Evolutionary conservation across 768 basidiomycete genomes (phyloP).

Genomic region (Phylloporus rhodoxanthus): DNA sequence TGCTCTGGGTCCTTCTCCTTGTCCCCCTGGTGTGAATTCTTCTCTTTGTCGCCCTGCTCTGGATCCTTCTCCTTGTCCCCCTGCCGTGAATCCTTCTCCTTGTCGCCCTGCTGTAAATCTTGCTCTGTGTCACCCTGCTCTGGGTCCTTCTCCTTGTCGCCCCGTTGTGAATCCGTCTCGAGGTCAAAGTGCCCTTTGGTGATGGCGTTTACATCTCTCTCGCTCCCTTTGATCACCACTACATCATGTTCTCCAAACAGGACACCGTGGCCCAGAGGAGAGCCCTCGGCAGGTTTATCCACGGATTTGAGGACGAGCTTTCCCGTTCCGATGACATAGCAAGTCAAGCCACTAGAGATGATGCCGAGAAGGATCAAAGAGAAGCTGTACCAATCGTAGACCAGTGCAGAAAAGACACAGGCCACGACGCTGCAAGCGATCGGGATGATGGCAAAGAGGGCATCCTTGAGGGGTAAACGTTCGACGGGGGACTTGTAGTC

Average conservation of each 20-base stretch:
- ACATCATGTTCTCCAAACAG: conserved; percentile 14
- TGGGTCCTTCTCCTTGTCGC: too few species aligned
- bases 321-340: conserved; percentile 22
- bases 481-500: neutral
- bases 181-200: conserved; percentile 27
- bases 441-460: conserved; percentile 18
- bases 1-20: too few species aligned
- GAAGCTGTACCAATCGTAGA: conserved; percentile 28
- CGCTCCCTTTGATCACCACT: conserved; percentile 25
- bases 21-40: too few species aligned
- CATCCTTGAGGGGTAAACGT: neutral
- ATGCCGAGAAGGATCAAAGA: conserved; percentile 31
- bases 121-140: too few species aligned
- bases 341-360: conserved; percentile 26
- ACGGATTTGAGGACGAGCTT: conserved; percentile 13
- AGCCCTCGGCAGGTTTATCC: conserved; percentile 8
- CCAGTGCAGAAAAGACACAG: conserved; percentile 21
- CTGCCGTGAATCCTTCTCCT: too few species aligned
- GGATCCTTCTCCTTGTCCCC: too few species aligned
- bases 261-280: conserved; percentile 29
- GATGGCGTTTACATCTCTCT: conserved; percentile 25
- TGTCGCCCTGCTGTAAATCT: too few species aligned
- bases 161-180: neutral
- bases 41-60: too few species aligned
- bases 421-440: conserved; percentile 21